A percentile compares a stretch with the other conserved stretches of the same genome.
Evolutionary conservation across 2,329 filamentous ascomycete genomes (phyloP).

Genomic region (Pseudocercospora vitis): DNA sequence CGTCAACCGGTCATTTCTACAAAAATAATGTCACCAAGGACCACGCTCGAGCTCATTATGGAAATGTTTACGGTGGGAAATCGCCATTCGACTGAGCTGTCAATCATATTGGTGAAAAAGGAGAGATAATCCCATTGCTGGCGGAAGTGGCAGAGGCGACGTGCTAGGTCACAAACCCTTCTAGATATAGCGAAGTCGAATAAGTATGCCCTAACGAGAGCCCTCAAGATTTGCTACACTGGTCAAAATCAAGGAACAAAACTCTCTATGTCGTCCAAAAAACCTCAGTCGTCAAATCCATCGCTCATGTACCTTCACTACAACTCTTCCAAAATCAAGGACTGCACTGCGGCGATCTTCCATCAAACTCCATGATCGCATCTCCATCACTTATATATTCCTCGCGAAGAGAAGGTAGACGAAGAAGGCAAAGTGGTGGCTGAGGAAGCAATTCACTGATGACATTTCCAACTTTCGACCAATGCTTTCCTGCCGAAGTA

Average conservation of each 20-base stretch:
- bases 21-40: background rate
- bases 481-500: no score
- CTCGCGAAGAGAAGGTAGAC: no score
- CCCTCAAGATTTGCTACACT: background rate
- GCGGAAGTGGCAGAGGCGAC: no score
- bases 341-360: background rate
- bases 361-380: background rate
- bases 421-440: no score
- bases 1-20: background rate
- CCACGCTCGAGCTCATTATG: background rate
- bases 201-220: no score
- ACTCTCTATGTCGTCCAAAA: background rate
- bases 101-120: no score
- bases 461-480: no score
- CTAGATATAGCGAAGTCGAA: no score
- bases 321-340: background rate
- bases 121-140: background rate
- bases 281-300: background rate
- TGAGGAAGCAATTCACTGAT: no score
- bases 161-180: no score
- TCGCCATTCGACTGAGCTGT: background rate
- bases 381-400: no score
- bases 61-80: background rate
- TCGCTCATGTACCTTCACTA: background rate
- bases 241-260: background rate